Conservation (phyloP, 768 basidiomycete genomes). For the Coprinopsis cinerea region DNA sequence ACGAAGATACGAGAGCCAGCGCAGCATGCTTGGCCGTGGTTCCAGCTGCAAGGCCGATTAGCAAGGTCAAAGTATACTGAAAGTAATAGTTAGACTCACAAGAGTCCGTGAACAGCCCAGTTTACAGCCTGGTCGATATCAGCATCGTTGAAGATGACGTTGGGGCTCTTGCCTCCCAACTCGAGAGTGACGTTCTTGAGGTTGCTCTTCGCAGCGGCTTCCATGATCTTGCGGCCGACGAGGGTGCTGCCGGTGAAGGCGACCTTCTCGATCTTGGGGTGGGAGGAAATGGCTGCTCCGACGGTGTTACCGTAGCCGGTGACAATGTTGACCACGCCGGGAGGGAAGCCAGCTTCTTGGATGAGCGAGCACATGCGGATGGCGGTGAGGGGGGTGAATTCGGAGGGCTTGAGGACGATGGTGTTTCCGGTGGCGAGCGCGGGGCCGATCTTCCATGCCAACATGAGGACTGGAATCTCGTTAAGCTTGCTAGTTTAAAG, state of each 20-base stretch:
- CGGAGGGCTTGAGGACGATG: constrained; percentile 75
- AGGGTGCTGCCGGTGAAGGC: constrained; percentile 86
- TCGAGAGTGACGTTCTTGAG: constrained; percentile 82
- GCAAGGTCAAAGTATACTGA: background rate
- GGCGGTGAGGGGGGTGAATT: constrained; percentile 70
- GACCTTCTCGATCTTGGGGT: constrained; percentile 68
- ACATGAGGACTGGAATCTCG: constrained; percentile 46
- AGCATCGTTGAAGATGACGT: constrained; percentile 68
- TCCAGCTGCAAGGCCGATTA: constrained; percentile 38
- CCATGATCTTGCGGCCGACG: constrained; percentile 73
- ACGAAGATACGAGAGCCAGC: constrained; percentile 85
- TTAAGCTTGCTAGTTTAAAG: too few relatives aligned
- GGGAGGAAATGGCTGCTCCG: constrained; percentile 65
- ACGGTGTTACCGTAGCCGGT: constrained; percentile 66
- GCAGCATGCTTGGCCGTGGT: constrained; percentile 72
- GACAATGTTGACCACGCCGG: constrained; percentile 74
- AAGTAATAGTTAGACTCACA: constrained; percentile 36
- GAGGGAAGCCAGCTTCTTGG: constrained; percentile 70
- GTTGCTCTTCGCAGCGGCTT: constrained; percentile 75
- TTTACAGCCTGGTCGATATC: constrained; percentile 66
- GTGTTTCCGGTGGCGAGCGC: constrained; percentile 80
- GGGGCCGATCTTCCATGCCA: constrained; percentile 74
- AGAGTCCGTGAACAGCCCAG: constrained; percentile 70
- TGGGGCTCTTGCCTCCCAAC: constrained; percentile 73
- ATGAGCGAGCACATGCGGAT: constrained; percentile 51